Percentiles rank a stretch among this genome's conserved stretches.
Evolutionary conservation across 1,284 basidiomycete species (phyloP).

Genomic region (Thelephora terrestris): DNA sequence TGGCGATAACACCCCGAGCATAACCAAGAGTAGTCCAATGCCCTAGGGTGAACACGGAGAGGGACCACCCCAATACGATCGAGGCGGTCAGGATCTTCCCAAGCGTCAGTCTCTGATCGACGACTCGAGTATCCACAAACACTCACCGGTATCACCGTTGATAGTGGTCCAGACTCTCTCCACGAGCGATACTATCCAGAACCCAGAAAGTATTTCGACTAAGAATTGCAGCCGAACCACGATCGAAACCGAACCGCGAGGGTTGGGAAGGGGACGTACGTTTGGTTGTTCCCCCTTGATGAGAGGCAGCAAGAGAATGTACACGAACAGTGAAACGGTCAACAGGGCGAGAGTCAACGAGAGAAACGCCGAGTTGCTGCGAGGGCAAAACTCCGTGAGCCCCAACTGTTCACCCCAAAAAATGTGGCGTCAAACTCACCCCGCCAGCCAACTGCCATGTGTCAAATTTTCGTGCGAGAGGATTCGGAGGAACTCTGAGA

Average conservation of each 20-base stretch:
- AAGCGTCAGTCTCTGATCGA: neutral
- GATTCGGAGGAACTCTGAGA: constrained; percentile 37
- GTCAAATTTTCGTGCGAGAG: constrained; percentile 18
- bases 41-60: constrained; percentile 49
- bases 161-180: constrained; percentile 40
- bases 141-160: constrained; percentile 42
- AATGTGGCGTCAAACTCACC: constrained; percentile 27
- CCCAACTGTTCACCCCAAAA: neutral
- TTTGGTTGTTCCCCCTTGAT: constrained; percentile 55
- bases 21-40: constrained; percentile 57
- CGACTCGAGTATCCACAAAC: constrained; percentile 6
- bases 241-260: too few species aligned
- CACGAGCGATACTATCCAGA: constrained; percentile 20
- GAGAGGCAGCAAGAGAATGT: constrained; percentile 54
- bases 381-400: neutral
- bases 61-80: constrained; percentile 59
- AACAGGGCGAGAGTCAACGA: constrained; percentile 42
- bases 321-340: constrained; percentile 61
- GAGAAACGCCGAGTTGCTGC: constrained; percentile 39
- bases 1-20: constrained; percentile 48
- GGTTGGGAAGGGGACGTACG: constrained; percentile 32
- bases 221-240: too few species aligned
- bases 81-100: constrained; percentile 43
- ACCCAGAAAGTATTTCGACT: too few species aligned
- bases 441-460: constrained; percentile 33